phyloP scores from a whole-genome alignment of 1,284 basidiomycete genomes.

The Bjerkandera adusta region DNA sequence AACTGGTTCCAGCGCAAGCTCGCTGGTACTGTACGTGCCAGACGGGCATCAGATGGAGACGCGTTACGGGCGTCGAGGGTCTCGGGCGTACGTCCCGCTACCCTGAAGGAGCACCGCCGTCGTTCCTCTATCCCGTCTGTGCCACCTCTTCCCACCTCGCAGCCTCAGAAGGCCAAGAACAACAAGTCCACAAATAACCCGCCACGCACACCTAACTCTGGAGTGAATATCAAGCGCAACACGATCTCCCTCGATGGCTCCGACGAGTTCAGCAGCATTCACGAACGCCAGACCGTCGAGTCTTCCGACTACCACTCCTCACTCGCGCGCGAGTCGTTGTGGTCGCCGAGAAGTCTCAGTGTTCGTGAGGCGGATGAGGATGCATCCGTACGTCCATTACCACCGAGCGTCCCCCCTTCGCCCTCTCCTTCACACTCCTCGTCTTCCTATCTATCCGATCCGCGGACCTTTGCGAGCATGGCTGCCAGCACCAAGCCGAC shows the following conservation, averaged over 20 bases:
- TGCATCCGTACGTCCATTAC: constrained; percentile 82
- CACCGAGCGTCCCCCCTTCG: constrained; percentile 81
- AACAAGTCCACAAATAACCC: constrained; percentile 21
- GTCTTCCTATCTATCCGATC: constrained; percentile 75
- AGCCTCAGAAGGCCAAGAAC: constrained; percentile 17
- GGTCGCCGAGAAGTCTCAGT: constrained; percentile 72
- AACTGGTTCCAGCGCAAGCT: constrained; percentile 92
- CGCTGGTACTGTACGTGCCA: constrained; percentile 57
- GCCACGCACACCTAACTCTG: constrained; percentile 11
- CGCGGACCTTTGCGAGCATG: constrained; percentile 77
- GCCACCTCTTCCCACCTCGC: constrained; percentile 20
- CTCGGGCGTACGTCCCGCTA: constrained; percentile 19
- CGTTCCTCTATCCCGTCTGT: constrained; percentile 26
- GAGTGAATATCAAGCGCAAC: constrained; percentile 18
- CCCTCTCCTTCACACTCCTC: constrained; percentile 80
- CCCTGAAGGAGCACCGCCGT: constrained; percentile 28
- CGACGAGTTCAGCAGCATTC: constrained; percentile 37
- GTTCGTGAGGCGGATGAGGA: constrained; percentile 84
- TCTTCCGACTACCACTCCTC: constrained; percentile 50
- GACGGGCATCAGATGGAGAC: constrained; percentile 39
- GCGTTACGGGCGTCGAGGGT: constrained; percentile 23
- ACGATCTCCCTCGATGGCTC: constrained; percentile 64
- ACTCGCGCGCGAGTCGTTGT: constrained; percentile 62
- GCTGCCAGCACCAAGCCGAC: constrained; percentile 94
- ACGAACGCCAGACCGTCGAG: constrained; percentile 20